Evolutionary conservation across 1,284 basidiomycete species (phyloP), one percentile per base, ranked within the genome.

Genomic region (Trichosporon sp.): DNA sequence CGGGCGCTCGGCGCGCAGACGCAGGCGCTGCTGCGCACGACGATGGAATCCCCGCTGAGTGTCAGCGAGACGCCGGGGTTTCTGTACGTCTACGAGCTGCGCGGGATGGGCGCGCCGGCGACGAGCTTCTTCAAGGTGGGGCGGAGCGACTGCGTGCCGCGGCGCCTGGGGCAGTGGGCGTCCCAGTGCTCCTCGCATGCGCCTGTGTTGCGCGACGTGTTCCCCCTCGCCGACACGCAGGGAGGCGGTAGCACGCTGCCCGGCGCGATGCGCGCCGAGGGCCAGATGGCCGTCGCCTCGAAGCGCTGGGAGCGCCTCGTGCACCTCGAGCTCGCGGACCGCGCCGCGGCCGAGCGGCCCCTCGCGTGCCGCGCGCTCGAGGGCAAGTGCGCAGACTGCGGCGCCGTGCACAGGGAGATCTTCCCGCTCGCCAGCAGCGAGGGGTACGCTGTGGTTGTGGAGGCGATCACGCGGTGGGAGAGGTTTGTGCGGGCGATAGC

Each of bases 231-330:
- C 5, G 62, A 68, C 1, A 21, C 63, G 1, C 18, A 38, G 9
- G 15, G 64, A 34, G 47, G 34, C 38, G 15, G 34, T 38, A 42
- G 27, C 66, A 35, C 34, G 25, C 73, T 82, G 12, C 80, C 79
- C 4, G 80, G 80, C 29, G 80, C 79, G 18, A 62, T 74, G 23
- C 65, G 67, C 11, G 70, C 64, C 23, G 72, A 72, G 11, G 13
- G 23, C 27, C 71, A 64, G 42, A 74, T 70, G 65, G 72, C 70
- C 13, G 73, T 71, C 3, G 79, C 80, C 7, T 75, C 78, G 65
- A 82, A 81, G 65, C 71, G 80, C 0, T 82, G 80, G 80, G 80
- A 82, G 66, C 29, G 78, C n/a, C 75, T 83, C 1, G 79, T 83
- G 23, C 83, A 83, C 65, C 75, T 83, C 34, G 83, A 83, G 67